Conservation (phyloP, 2,329 filamentous ascomycete genomes). For the Biscogniauxia sp. region DNA sequence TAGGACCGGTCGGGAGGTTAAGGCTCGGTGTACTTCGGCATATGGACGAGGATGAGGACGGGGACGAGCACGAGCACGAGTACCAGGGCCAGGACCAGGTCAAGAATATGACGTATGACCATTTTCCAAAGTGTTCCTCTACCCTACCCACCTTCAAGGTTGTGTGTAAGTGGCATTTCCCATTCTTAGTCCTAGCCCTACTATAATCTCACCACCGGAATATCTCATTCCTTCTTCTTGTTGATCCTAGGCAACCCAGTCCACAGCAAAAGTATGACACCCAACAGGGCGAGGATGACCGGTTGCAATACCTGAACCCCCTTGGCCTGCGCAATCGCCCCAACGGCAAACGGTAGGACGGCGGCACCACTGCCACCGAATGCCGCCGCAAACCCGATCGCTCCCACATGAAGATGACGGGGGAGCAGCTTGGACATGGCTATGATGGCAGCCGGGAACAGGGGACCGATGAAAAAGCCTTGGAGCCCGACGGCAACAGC, state of each 20-base stretch:
- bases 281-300: conserved; percentile 51
- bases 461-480: conserved; percentile 76
- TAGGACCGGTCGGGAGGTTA: neutral
- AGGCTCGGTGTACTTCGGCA: neutral
- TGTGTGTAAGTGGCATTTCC: no score
- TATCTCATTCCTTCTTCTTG: conserved; percentile 39
- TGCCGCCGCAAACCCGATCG: conserved; percentile 75
- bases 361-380: conserved; percentile 73
- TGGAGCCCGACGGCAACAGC: conserved; percentile 69
- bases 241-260: conserved; percentile 41
- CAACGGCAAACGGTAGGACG: conserved; percentile 63
- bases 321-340: conserved; percentile 59
- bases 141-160: no score
- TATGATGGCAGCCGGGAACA: conserved; percentile 72
- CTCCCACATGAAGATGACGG: conserved; percentile 69
- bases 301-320: conserved; percentile 58
- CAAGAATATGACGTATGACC: no score
- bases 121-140: no score
- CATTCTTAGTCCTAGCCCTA: no score
- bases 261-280: conserved; percentile 45
- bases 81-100: no score
- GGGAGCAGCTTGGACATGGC: conserved; percentile 69
- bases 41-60: no score
- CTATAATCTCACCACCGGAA: no score
- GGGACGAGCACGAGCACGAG: no score